Evolutionary conservation across 2,329 filamentous ascomycete genomes (phyloP).

Genomic region (Penicillium sclerotiorum): DNA sequence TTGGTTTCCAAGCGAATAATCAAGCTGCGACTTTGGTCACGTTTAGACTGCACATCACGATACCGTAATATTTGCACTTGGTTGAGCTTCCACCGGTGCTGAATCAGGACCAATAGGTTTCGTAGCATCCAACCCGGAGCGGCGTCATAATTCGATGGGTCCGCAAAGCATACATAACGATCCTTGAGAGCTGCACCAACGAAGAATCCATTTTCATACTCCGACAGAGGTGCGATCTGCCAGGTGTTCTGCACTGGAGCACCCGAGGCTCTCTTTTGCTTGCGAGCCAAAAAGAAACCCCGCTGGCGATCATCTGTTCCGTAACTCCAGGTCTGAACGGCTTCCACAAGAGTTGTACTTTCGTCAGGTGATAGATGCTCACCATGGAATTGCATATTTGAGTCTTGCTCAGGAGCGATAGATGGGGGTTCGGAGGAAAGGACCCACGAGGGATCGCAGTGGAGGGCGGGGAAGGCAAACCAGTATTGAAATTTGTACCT

Average conservation of each 20-base stretch:
- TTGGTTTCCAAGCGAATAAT: slow-evolving; percentile 65
- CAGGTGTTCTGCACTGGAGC: slow-evolving; percentile 50
- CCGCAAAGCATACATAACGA: slow-evolving; percentile 81
- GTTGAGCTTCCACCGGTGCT: slow-evolving; percentile 75
- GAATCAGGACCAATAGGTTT: slow-evolving; percentile 82
- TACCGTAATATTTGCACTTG: slow-evolving; percentile 87
- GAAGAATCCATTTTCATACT: slow-evolving; percentile 89
- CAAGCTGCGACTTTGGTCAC: slow-evolving; percentile 80
- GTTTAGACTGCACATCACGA: slow-evolving; percentile 74
- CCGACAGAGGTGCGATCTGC: slow-evolving; percentile 73
- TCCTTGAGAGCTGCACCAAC: slow-evolving; percentile 70
- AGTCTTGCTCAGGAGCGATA: slow-evolving; percentile 24
- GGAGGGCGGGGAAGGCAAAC: slow-evolving; percentile 92
- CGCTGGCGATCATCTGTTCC: slow-evolving; percentile 79
- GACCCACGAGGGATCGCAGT: slow-evolving; percentile 81
- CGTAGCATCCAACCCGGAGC: slow-evolving; percentile 91
- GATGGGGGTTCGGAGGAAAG: slow-evolving; percentile 22
- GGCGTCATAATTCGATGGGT: slow-evolving; percentile 85
- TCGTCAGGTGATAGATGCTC: slow-evolving; percentile 65
- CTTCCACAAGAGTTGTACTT: slow-evolving; percentile 76
- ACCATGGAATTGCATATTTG: slow-evolving; percentile 23
- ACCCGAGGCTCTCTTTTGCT: slow-evolving; percentile 16
- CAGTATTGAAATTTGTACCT: slow-evolving; percentile 98
- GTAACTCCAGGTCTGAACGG: slow-evolving; percentile 85
- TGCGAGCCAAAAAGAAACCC: slow-evolving; percentile 92